Evolutionary conservation across 345 rosid genomes (phyloP), one percentile per base, ranked within the genome.

Genomic region (Trapa bicornis): DNA sequence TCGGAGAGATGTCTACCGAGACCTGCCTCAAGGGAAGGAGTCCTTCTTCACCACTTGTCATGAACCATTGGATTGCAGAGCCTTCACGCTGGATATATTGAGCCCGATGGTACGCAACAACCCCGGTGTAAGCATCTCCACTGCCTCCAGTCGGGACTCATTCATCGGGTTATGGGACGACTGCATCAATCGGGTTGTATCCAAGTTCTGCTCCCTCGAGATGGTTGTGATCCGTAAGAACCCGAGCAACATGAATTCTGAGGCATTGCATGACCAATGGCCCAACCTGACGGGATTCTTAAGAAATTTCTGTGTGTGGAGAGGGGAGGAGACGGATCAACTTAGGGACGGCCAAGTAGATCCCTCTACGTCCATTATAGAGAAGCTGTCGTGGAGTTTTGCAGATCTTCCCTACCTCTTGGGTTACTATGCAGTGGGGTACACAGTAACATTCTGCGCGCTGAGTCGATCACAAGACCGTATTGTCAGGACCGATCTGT

Each of bases 361-460:
- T 22, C 96, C 99, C 0, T 80, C 96, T 39, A 80, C 84, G 48
- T 78, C 88, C 2, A 69, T 94, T 57, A 85, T 75, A 2, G 87
- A 89, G 76, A 94, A 94, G 86, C 77, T 91, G 33, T 39, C 89
- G 52, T 94, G 99, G 99, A 87, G 89, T 10, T 94, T 77, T 79
- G 64, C 70, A 77, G 99, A 94, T 70, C 84, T 94, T 39, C 99
- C 99, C 1, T 94, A 91, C 72, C 67, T 89, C 37, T 72, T 94
- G 35, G 99, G 97, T 17, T 94, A 94, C 78, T 79, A 85, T 62
- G 96, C 97, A 1, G 85, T 86, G 56, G 96, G 97, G 5, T 79
- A 79, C 72, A 64, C 66, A 22, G 89, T 94, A 6, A 94, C 93
- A 0, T 89, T 91, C 68, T 89, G 99, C 32, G 89, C 97, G 0